Base-by-base conservation (phyloP, 2,329 filamentous ascomycete species). In the Rhynchosporium secalis region DNA sequence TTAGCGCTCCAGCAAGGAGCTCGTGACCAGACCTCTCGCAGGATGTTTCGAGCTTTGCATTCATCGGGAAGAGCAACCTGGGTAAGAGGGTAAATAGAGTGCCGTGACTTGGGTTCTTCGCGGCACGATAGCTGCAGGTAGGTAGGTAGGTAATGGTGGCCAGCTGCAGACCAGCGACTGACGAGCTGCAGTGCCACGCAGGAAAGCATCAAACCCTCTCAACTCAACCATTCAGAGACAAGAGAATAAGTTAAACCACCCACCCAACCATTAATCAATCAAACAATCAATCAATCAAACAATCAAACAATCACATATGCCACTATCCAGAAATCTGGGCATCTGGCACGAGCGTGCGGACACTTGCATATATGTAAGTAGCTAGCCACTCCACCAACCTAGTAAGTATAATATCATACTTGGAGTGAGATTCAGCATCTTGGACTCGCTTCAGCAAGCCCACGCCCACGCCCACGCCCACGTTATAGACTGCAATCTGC, bases 21-120 rank as follows among this genome's bases (percentile, higher is more conserved):
- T 67, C 67, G 67, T 69, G 67, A 69, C 64, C 60, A 15, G 20
- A 43, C 59, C 65, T 63, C 64, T 60, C 60, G 65, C 61, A 40
- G 55, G 55, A 55, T 49, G 29, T 45, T 47, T 47, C 31, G 56
- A 60, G 52, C 51, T 56, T 31, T 45, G 43, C 31, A 4, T 10
- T 43, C 41, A 28, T 26, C 49, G n/a, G 33, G 26, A 28, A 36
- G 3, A 15, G 49, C n/a, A 26, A 28, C 4, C 8, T 12, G 47
- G 20, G 20, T 1, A 20, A 20, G 20, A 20, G 20, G 1, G 20
- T 20, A 56, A 38, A 33, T 38, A 66, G 62, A 62, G 55, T 55
- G 56, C 65, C 59, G 59, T 67, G 60, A 58, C 33, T 49, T 29
- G 58, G 26, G 54, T 38, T 49, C 20, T 41, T 26, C 49, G 58